A percentile compares a stretch with the other conserved stretches of the same genome.
Evolutionary conservation across 768 basidiomycete genomes (phyloP).

Genomic region (Tricholoma flavovirens): DNA sequence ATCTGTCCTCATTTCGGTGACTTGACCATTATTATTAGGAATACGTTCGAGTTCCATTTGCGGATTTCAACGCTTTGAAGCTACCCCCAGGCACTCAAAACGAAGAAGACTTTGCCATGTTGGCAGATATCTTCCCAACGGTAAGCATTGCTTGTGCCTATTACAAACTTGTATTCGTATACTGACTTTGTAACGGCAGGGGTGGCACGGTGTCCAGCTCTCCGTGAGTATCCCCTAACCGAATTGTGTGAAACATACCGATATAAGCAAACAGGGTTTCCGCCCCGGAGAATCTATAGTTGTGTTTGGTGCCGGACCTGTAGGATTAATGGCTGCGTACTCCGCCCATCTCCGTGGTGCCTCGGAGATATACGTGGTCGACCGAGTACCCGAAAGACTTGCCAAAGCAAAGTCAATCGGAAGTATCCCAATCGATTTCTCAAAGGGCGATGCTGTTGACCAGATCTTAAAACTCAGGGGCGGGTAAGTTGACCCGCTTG

Average conservation of each 20-base stretch:
- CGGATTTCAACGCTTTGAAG: conserved; percentile 49
- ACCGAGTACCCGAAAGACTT: conserved; percentile 49
- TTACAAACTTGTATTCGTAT: neutral
- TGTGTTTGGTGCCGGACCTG: conserved; percentile 49
- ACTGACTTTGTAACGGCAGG: conserved; percentile 21
- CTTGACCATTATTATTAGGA: conserved; percentile 25
- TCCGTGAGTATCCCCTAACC: conserved; percentile 36
- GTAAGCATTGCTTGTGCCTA: conserved; percentile 21
- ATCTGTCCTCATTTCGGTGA: neutral
- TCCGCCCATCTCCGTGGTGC: conserved; percentile 48
- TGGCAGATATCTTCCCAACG: conserved; percentile 54
- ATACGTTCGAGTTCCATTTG: conserved; percentile 52
- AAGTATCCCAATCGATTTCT: conserved; percentile 45
- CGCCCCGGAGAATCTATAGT: conserved; percentile 47
- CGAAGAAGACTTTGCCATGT: conserved; percentile 49
- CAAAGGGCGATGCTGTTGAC: conserved; percentile 39
- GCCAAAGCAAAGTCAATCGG: conserved; percentile 49
- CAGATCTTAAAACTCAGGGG: conserved; percentile 40
- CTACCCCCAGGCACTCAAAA: conserved; percentile 48
- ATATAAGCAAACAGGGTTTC: conserved; percentile 44
- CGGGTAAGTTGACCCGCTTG: conserved; percentile 40
- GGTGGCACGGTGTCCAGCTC: conserved; percentile 48
- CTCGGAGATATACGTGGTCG: conserved; percentile 48
- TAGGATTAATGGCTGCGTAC: conserved; percentile 55
- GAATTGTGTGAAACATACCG: no score